These are phyloP conservation scores for Drechslera avenae DNA, from an alignment of 2,329 filamentous ascomycete species.

Conservation along the genomic window DNA sequence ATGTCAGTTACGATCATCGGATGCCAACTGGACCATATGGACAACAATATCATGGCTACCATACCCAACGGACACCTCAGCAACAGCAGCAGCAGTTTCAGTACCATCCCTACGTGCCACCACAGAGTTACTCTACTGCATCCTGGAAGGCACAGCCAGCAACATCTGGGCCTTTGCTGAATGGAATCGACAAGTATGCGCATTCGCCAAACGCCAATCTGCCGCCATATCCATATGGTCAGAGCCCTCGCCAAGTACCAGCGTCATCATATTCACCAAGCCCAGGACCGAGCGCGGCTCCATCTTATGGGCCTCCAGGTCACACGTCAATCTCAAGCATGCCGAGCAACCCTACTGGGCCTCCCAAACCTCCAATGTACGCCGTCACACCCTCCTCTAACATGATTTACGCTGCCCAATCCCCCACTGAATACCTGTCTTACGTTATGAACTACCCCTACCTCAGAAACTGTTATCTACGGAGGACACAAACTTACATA, in stretches of 20 bases:
- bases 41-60: constrained; percentile 24
- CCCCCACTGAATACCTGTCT: constrained; percentile 48
- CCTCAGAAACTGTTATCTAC: constrained; percentile 52
- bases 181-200: constrained; percentile 36
- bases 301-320: constrained; percentile 23
- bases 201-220: constrained; percentile 26
- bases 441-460: constrained; percentile 54
- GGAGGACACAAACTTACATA: constrained; percentile 53
- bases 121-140: constrained; percentile 29
- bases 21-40: constrained; percentile 32
- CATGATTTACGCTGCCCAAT: constrained; percentile 44
- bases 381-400: constrained; percentile 44
- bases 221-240: constrained; percentile 35
- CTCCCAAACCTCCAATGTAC: constrained; percentile 47
- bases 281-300: constrained; percentile 16
- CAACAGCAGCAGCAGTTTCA: constrained; percentile 22
- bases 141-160: constrained; percentile 33
- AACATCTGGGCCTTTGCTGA: constrained; percentile 25
- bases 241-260: constrained; percentile 24
- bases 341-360: constrained; percentile 36
- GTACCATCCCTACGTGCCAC: constrained; percentile 38
- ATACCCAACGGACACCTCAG: constrained; percentile 27
- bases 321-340: constrained; percentile 41
- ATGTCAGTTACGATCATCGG: constrained; percentile 44
- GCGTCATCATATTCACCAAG: constrained; percentile 29